Evolutionary conservation across 306 rosid species (phyloP).

Genomic region (Cyamopsis tetragonoloba): DNA sequence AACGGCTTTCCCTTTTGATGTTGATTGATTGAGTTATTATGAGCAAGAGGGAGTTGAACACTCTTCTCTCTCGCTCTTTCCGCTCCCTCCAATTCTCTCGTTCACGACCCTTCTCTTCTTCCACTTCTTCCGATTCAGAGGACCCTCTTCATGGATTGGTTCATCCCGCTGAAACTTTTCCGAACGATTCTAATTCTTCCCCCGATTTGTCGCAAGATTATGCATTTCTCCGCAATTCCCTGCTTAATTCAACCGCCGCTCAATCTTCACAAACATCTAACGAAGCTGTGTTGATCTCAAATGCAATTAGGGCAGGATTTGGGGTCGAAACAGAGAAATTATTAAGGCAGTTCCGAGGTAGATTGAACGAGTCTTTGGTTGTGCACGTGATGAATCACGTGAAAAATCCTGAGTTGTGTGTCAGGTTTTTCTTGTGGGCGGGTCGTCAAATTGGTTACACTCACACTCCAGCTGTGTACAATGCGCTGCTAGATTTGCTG

Average conservation of each 20-base stretch:
- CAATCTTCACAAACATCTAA: slow-evolving; percentile 28
- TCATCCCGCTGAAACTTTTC: slow-evolving; percentile 35
- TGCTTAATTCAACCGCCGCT: slow-evolving; percentile 36
- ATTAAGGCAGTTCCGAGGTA: slow-evolving; percentile 59
- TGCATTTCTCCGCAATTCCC: slow-evolving; percentile 43
- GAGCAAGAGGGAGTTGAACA: slow-evolving; percentile 45
- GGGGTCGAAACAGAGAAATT: slow-evolving; percentile 41
- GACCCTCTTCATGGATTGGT: slow-evolving; percentile 52
- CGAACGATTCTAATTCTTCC: slow-evolving; percentile 11
- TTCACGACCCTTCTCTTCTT: slow-evolving; percentile 16
- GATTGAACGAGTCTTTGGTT: slow-evolving; percentile 44
- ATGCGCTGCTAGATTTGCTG: slow-evolving; percentile 46
- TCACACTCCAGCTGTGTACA: slow-evolving; percentile 46
- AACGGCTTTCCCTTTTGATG: background rate
- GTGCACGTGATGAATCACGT: slow-evolving; percentile 49
- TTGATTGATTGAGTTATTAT: slow-evolving; percentile 25
- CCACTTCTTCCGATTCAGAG: slow-evolving; percentile 23
- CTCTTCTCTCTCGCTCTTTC: slow-evolving; percentile 25
- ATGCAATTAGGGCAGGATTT: slow-evolving; percentile 41
- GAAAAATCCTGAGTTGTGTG: slow-evolving; percentile 43
- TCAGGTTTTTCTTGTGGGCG: slow-evolving; percentile 69
- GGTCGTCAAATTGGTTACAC: slow-evolving; percentile 73
- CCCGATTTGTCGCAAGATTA: slow-evolving; percentile 42
- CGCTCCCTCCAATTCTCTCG: slow-evolving; percentile 27
- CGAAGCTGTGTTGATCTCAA: slow-evolving; percentile 41